Percentiles rank a stretch among this genome's conserved stretches.
Evolutionary conservation across 768 basidiomycete genomes (phyloP).

Genomic region (Amanita muscaria): DNA sequence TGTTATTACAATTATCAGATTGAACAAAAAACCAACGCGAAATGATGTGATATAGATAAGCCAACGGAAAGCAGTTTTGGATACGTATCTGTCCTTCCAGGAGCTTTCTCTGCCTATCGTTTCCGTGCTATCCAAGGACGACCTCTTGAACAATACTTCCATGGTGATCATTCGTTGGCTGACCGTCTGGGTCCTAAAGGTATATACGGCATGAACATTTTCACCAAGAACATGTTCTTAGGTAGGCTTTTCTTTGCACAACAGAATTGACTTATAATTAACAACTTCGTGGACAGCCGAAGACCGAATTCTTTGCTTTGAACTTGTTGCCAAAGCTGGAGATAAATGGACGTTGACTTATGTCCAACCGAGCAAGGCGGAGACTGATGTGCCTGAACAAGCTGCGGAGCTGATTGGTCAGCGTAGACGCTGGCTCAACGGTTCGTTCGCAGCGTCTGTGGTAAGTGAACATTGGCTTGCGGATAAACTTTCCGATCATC

Average conservation of each 20-base stretch:
- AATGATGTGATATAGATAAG: constrained; percentile 47
- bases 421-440: constrained; percentile 93
- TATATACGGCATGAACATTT: constrained; percentile 94
- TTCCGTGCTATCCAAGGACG: constrained; percentile 86
- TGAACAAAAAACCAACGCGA: neutral
- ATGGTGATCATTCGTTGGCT: constrained; percentile 83
- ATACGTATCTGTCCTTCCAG: constrained; percentile 90
- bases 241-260: constrained; percentile 18
- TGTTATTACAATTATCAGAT: constrained; percentile 9
- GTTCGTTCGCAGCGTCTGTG: constrained; percentile 88
- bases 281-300: constrained; percentile 46
- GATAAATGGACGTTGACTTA: constrained; percentile 84
- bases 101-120: constrained; percentile 96
- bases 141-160: constrained; percentile 81
- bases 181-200: constrained; percentile 90
- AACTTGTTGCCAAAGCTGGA: constrained; percentile 84
- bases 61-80: constrained; percentile 94
- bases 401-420: constrained; percentile 91
- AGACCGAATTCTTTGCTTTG: constrained; percentile 96
- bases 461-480: constrained; percentile 24
- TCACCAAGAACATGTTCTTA: constrained; percentile 80
- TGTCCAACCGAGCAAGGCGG: constrained; percentile 93
- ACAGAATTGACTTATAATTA: neutral
- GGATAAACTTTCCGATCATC: neutral
- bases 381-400: constrained; percentile 93